A percentile compares a stretch with the other conserved stretches of the same genome.
Conservation (phyloP, 2,329 filamentous ascomycete genomes). For the Acrocalymma vagum region DNA sequence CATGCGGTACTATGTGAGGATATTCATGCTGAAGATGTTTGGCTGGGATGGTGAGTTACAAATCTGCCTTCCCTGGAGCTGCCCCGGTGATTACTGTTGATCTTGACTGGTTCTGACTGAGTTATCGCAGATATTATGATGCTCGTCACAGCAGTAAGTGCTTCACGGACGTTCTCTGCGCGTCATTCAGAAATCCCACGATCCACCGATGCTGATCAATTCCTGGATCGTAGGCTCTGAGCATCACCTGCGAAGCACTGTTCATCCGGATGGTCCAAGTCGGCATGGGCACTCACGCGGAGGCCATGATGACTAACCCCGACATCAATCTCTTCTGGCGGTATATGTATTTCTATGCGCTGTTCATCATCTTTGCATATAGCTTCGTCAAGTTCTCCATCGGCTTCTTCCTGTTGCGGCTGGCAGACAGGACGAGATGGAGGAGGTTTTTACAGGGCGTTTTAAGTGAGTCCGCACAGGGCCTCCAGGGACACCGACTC, state of each 20-base stretch:
- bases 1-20: conserved; percentile 27
- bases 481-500: no score
- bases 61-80: no score
- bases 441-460: conserved; percentile 51
- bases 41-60: conserved; percentile 28
- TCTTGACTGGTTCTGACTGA: conserved; percentile 9
- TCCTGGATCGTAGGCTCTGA: conserved; percentile 22
- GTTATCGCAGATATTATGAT: conserved; percentile 50
- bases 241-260: conserved; percentile 20
- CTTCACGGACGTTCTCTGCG: not conserved
- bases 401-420: conserved; percentile 55
- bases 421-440: conserved; percentile 44
- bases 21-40: conserved; percentile 30
- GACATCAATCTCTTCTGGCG: conserved; percentile 44
- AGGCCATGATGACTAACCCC: conserved; percentile 43
- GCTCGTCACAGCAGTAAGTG: conserved; percentile 24
- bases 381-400: conserved; percentile 59
- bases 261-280: conserved; percentile 35
- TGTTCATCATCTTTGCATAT: conserved; percentile 56
- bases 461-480: conserved; percentile 45
- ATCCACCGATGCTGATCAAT: no score
- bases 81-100: not conserved
- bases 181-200: no score
- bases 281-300: conserved; percentile 57
- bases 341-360: conserved; percentile 54